These are phyloP conservation scores for Paraphoma sp. DNA, from an alignment of 2,329 filamentous ascomycete species.

Conservation along the genomic window DNA sequence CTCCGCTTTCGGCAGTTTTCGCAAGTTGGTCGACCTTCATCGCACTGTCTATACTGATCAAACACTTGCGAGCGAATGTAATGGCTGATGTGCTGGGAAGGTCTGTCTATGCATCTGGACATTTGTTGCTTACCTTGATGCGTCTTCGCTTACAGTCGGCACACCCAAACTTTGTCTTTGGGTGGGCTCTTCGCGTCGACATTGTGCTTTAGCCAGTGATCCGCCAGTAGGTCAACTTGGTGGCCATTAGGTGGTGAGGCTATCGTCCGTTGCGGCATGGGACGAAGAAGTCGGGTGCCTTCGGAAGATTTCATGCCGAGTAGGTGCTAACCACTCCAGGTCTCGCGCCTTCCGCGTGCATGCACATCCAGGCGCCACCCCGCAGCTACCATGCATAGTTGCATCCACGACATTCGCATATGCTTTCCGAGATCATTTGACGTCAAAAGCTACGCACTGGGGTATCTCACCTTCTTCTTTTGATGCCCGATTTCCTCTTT, in stretches of 20 bases:
- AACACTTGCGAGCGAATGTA: background rate
- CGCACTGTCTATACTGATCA: slow-evolving; percentile 23
- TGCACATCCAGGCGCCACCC: background rate
- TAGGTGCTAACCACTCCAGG: background rate
- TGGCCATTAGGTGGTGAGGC: background rate
- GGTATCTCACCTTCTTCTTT: slow-evolving; percentile 14
- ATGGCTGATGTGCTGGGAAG: too few relatives aligned
- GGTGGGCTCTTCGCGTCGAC: slow-evolving; percentile 16
- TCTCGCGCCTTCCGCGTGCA: background rate
- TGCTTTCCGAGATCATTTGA: background rate
- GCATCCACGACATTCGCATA: background rate
- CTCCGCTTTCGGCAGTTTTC: slow-evolving; percentile 20
- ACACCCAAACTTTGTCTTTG: slow-evolving; percentile 19
- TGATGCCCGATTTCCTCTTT: slow-evolving; percentile 1
- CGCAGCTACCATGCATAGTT: background rate
- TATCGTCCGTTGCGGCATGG: background rate
- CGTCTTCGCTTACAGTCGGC: slow-evolving; percentile 22
- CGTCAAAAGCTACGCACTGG: background rate
- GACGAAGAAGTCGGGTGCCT: background rate
- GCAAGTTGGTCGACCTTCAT: slow-evolving; percentile 25
- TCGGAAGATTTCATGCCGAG: background rate
- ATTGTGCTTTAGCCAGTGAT: background rate
- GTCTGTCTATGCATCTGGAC: background rate
- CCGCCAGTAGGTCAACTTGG: background rate
- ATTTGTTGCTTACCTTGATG: slow-evolving; percentile 18